These are phyloP conservation scores for Setaria italica DNA, from an alignment of 202 grass and related monocot species.

Conservation along the genomic window DNA sequence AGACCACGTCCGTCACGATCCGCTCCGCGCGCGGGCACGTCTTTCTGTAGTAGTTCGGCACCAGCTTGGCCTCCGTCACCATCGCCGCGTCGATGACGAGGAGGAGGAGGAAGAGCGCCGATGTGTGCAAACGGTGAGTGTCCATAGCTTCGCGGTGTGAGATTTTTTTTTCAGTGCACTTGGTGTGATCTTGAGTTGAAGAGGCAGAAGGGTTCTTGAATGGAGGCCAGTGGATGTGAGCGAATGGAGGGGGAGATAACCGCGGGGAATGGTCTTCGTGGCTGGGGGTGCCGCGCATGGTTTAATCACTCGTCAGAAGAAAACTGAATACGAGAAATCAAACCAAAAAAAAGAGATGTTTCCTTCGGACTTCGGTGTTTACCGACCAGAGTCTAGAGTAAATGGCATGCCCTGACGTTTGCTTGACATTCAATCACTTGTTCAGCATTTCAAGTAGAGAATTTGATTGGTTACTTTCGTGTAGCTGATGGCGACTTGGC, in stretches of 20 bases:
- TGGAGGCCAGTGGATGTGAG: slow-evolving; percentile 26
- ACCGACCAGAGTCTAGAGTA: not conserved
- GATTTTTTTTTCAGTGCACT: not conserved
- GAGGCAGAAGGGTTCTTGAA: not conserved
- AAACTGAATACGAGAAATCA: not conserved
- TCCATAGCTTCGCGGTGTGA: not conserved
- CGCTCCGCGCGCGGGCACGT: slow-evolving; percentile 67
- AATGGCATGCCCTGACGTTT: not conserved
- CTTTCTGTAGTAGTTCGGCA: slow-evolving; percentile 60
- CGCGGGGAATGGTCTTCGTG: not conserved
- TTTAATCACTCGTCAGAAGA: not conserved
- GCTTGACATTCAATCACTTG: not conserved
- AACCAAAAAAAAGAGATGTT: not conserved
- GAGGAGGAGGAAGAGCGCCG: not conserved
- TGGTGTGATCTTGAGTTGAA: not conserved
- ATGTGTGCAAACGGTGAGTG: not conserved
- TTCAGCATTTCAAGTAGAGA: not conserved
- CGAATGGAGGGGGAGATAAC: slow-evolving; percentile 9
- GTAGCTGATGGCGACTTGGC: not conserved
- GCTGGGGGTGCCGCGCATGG: not conserved
- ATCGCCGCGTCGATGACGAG: not conserved
- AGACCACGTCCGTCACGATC: slow-evolving; percentile 68
- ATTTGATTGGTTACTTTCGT: not conserved
- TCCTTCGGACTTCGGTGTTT: not conserved
- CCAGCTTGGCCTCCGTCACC: slow-evolving; percentile 48